A percentile compares a stretch with the other conserved stretches of the same genome.
Conservation (phyloP, 768 basidiomycete species). For the Kwoniella shandongensis region DNA sequence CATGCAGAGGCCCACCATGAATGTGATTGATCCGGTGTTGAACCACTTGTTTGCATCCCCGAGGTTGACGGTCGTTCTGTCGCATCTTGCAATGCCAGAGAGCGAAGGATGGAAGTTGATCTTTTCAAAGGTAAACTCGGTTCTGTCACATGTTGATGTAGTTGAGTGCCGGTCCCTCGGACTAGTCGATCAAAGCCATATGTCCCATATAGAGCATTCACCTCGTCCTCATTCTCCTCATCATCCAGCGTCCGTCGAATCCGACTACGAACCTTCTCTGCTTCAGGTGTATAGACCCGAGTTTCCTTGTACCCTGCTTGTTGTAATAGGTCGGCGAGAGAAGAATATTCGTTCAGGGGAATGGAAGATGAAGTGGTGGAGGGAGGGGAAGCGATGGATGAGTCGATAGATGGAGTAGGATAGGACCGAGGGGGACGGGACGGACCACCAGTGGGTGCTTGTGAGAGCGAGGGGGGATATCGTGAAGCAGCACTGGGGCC, state of each 20-base stretch:
- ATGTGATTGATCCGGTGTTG: conserved; percentile 7
- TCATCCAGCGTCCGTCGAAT: conserved; percentile 40
- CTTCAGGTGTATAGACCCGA: conserved; percentile 80
- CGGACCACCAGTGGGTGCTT: conserved; percentile 23
- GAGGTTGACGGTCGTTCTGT: conserved; percentile 5
- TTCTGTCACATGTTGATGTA: conserved; percentile 36
- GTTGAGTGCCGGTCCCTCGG: conserved; percentile 3
- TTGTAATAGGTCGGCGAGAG: conserved; percentile 76
- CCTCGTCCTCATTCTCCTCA: conserved; percentile 31
- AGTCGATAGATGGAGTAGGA: conserved; percentile 18
- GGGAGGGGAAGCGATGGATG: conserved; percentile 13
- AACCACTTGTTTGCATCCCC: conserved; percentile 2
- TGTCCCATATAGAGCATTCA: conserved; percentile 28
- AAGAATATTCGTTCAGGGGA: conserved; percentile 60
- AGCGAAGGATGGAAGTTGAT: conserved; percentile 32
- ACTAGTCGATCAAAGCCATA: conserved; percentile 23
- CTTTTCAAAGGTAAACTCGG: conserved; percentile 38
- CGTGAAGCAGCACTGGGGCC: conserved; percentile 13
- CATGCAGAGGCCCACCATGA: conserved; percentile 36
- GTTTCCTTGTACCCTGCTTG: conserved; percentile 93
- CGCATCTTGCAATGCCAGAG: conserved; percentile 31
- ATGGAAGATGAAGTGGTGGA: not conserved
- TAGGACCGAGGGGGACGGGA: conserved; percentile 21
- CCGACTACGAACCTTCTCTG: conserved; percentile 54
- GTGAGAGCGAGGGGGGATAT: conserved; percentile 31